phyloP scores from a whole-genome alignment of 2,329 filamentous ascomycete species.

The Bisporella sp. region DNA sequence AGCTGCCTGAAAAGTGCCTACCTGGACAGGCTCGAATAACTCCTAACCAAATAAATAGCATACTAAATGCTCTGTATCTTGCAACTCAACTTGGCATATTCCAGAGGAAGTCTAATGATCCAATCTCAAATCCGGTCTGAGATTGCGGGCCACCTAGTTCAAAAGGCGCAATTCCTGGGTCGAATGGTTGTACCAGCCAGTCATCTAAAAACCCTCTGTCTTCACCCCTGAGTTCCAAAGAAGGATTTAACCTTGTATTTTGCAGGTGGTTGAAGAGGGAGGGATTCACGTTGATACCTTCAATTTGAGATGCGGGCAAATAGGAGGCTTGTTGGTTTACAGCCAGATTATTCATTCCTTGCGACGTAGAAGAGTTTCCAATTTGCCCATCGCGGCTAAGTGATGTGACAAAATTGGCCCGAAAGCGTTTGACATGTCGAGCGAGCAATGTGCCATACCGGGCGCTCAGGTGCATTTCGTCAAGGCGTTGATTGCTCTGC shows the following conservation, averaged over 20 bases:
- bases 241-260: too few species aligned
- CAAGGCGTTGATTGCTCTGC: constrained; percentile 1
- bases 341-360: background rate
- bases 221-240: background rate
- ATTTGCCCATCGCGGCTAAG: background rate
- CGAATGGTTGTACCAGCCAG: constrained; percentile 3
- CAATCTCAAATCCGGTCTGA: background rate
- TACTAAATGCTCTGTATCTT: too few species aligned
- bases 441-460: constrained; percentile 9
- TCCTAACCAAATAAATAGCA: too few species aligned
- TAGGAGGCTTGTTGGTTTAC: background rate
- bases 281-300: background rate
- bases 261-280: background rate
- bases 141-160: background rate
- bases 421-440: constrained; percentile 4
- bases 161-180: background rate
- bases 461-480: constrained; percentile 9
- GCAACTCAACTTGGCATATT: background rate
- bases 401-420: constrained; percentile 1
- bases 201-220: constrained; percentile 1
- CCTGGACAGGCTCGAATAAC: too few species aligned
- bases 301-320: background rate
- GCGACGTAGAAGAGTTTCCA: background rate
- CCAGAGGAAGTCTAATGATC: background rate
- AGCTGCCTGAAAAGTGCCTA: too few species aligned